Evolutionary conservation across 1,284 basidiomycete genomes (phyloP), one percentile per base, ranked within the genome.

Genomic region (Papiliotrema laurentii): DNA sequence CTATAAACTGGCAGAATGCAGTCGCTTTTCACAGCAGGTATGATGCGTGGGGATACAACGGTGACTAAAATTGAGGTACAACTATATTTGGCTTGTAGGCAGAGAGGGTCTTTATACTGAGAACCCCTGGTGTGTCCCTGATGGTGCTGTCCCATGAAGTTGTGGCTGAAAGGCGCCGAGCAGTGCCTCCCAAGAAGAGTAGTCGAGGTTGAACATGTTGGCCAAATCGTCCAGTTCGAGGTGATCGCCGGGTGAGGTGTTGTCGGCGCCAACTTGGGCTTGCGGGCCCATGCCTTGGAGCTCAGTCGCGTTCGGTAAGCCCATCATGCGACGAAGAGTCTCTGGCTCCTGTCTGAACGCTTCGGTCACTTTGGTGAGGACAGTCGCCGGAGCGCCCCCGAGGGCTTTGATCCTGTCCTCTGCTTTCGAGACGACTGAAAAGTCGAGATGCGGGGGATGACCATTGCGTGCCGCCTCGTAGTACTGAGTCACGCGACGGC

Each of bases 171-270:
- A 28, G 4, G n/a, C 26, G n/a, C 44, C 35, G 22, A 47, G 40
- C 2, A 39, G 28, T 11, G 24, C 18, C 11, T 47, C 37, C 45
- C 45, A 47, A 5, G 35, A 26, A 10, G 16, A 18, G 22, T 39
- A 40, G 25, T 47, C 45, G 16, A 40, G 14, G 26, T 47, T 40
- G 5, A 47, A 40, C n/a, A 47, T 13, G 22, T 30, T 47, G n/a
- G 13, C 21, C 9, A 24, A 30, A 24, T 47, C 45, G 22, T 31
- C 33, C 1, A 22, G n/a, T n/a, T 47, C 45, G 13, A 39, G 24
- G 6, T 13, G 16, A 2, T 7, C n/a, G 16, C 3, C n/a, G 9
- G 7, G 6, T 9, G 9, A 14, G n/a, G 13, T 21, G 18, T 6
- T 14, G 11, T 14, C 24, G 7, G 24, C 13, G 7, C 21, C 39